Evolutionary conservation across 2,329 filamentous ascomycete genomes (phyloP), one percentile per base, ranked within the genome.

Genomic region (Herpotrichia juniperi): DNA sequence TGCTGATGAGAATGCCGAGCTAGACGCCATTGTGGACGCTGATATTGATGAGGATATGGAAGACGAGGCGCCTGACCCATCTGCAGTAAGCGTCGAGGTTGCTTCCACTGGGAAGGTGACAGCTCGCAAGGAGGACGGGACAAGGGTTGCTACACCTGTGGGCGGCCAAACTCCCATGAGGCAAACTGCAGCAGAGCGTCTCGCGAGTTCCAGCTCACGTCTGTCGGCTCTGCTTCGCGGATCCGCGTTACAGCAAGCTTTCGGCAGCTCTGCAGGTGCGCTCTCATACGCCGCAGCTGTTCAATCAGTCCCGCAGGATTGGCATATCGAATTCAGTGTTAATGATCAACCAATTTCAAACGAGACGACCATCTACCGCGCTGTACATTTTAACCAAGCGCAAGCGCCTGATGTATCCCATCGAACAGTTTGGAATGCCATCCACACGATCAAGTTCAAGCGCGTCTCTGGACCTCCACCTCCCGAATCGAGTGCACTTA

Each of bases 281-380:
- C 85, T 91, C 74, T 91, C 92, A 0, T 96, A 97, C 72, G 88
- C 92, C 21, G 89, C 90, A 46, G 91, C 91, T 3, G 84, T 96
- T 46, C 90, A 93, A 62, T 81, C 90, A 12, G 80, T 85, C 0
- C 91, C 93, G 1, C 89, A 96, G 68, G 93, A 97, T 68, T 99
- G 94, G 94, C 93, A 99, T 66, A 92, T 99, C 54, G 91, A 97
- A 67, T 99, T 99, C 75, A 93, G 86, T 60, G 83, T 97, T 44
- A 89, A 96, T 58, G 89, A 84, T 47, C 91, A 92, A 71, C 83
- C 89, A 1, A 89, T 99, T 52, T 82, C 90, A 0, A 94, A 93
- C 61, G 93, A 97, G 64, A 97, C 91, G 0, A 99, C 94, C 0
- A 93, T 99, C 50, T 99, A 97, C 68, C 88, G 93, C 42, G 94